phyloP scores from a whole-genome alignment of 2,329 filamentous ascomycete species.

The Emydomyces testavorans region DNA sequence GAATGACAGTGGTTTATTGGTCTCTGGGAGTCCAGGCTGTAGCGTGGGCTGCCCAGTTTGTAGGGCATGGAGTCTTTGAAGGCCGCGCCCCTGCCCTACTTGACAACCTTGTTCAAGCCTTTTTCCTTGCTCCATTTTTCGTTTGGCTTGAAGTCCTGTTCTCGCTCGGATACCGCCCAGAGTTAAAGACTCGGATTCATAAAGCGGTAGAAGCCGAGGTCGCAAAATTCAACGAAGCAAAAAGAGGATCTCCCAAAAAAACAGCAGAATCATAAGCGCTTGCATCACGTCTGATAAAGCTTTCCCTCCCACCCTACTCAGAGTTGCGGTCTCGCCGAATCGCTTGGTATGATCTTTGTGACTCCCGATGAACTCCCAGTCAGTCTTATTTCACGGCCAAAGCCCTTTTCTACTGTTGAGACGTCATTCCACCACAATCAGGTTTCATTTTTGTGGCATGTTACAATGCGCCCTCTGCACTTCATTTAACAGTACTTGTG shows the following conservation, averaged over 20 bases:
- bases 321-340: too few relatives aligned
- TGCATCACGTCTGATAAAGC: too few relatives aligned
- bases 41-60: constrained; percentile 79
- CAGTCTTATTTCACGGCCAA: too few relatives aligned
- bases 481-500: too few relatives aligned
- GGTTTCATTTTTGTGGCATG: too few relatives aligned
- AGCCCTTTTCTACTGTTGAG: too few relatives aligned
- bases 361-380: too few relatives aligned
- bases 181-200: constrained; percentile 70
- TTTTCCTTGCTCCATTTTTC: constrained; percentile 90
- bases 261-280: background rate
- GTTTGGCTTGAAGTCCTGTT: constrained; percentile 95
- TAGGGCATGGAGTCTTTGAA: constrained; percentile 85
- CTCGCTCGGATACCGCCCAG: constrained; percentile 75
- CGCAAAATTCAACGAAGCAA: constrained; percentile 56
- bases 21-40: constrained; percentile 59
- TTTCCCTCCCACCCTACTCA: too few relatives aligned
- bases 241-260: constrained; percentile 19
- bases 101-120: constrained; percentile 81
- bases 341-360: too few relatives aligned
- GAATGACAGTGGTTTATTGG: constrained; percentile 49
- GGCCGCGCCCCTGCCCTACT: constrained; percentile 76
- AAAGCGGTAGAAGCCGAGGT: constrained; percentile 65
- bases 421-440: too few relatives aligned
- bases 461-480: too few relatives aligned